Base-by-base conservation (phyloP, 1,284 basidiomycete genomes). In the Pyrrhoderma lamaoense region DNA sequence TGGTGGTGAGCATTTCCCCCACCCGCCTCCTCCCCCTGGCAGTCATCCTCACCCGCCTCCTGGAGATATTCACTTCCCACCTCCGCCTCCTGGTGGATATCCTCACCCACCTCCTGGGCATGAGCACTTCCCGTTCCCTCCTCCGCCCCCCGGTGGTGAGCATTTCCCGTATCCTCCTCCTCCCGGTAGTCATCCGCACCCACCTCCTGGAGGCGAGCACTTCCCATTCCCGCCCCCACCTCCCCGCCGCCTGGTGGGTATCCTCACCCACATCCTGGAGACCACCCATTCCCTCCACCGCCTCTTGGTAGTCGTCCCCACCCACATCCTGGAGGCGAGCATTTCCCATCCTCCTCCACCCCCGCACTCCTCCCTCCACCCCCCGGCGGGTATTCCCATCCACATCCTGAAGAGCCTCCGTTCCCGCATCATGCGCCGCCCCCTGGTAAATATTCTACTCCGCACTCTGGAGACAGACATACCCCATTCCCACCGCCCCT, bases 361-460 rank as follows among this genome's bases (percentile, higher is more conserved):
- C 11, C 27, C 27, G 5, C 27, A 5, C 27, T 11, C 27, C 27
- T 31, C 27, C 27, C 27, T 22, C 18, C 42, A 9, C 21, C 21
- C 8, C 47, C 46, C 27, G 16, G 38, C 5, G 14, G 38, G n/a
- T 22, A 16, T 40, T 13, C 38, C n/a, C 38, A 22, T 40, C 16
- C 8, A 40, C 38, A 5, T 31, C 27, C 27, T 31, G 27, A 11
- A 2, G 18, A 19, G 14, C 9, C 9, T 45, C 43, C 18, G 9
- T n/a, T 21, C 18, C 16, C 43, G n/a, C 75, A 75, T 2, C 71
- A 71, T 52, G 66, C 70, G 5, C 71, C 69, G 47, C 74, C 74
- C 8, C 65, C 63, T 51, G 67, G 74, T 13, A 58, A 60, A 38
- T 25, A n/a, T 5, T 22, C 31, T 31, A n/a, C 38, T 38, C 27